Conservation (phyloP, 2,329 filamentous ascomycete species). For the Ophiocordyceps polyrhachis-furcata region DNA sequence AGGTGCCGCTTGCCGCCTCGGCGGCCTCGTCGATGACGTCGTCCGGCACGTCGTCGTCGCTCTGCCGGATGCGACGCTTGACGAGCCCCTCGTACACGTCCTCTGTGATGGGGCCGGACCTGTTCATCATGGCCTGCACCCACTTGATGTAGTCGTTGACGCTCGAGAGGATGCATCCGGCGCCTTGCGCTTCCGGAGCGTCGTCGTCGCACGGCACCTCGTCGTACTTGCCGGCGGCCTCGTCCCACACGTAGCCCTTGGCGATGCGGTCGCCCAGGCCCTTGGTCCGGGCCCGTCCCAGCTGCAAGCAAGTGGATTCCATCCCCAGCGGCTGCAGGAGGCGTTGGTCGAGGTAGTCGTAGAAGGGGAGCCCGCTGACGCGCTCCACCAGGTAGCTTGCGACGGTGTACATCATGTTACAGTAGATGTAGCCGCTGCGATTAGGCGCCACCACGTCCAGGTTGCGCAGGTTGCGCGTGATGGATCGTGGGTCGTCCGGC, state of each 20-base stretch:
- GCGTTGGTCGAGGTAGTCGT: constrained; percentile 6
- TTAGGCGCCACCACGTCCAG: constrained; percentile 7
- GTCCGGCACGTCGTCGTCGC: background rate
- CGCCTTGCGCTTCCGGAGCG: constrained; percentile 11
- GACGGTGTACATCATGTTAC: constrained; percentile 12
- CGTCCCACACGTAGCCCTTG: constrained; percentile 6
- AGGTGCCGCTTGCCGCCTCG: background rate
- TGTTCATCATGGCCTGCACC: constrained; percentile 10
- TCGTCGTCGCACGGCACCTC: constrained; percentile 2
- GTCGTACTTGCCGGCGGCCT: constrained; percentile 1
- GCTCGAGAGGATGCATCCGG: constrained; percentile 11
- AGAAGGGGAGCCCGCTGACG: constrained; percentile 4
- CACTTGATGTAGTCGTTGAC: constrained; percentile 12
- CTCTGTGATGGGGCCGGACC: constrained; percentile 7
- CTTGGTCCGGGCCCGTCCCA: constrained; percentile 3
- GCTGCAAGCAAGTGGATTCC: constrained; percentile 8
- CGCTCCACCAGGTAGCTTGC: constrained; percentile 9
- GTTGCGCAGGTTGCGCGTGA: constrained; percentile 11
- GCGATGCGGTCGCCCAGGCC: constrained; percentile 7
- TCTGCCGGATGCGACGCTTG: constrained; percentile 4
- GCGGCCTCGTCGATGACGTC: background rate
- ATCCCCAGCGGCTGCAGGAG: constrained; percentile 1
- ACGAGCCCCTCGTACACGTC: constrained; percentile 8
- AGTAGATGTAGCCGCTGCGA: constrained; percentile 8
- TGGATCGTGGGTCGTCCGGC: constrained; percentile 7